Base-by-base conservation (phyloP, 2,329 filamentous ascomycete species). In the Bipolaris zeicola region DNA sequence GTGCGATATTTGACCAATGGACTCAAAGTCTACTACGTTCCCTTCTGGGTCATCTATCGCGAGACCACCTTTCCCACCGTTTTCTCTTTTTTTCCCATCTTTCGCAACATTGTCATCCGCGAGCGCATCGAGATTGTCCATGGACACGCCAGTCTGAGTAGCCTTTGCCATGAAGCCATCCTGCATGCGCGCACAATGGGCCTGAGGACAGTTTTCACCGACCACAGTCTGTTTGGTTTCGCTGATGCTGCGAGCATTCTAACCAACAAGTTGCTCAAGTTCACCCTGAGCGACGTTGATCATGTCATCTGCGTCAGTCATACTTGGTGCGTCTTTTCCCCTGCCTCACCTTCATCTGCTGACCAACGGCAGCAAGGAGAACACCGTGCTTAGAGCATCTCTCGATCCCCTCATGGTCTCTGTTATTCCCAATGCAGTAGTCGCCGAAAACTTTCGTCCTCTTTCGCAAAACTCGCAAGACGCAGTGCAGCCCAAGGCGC, bases 271-370 rank as follows among this genome's bases (percentile, higher is more conserved):
- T 81, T 99, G 37, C 83, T 99, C 53, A 99, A 99, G 75, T 99
- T 99, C 71, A 94, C 87, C 0, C 76, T 99, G 62, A 98, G 94
- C 74, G 95, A 99, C 73, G 93, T 99, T 13, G 95, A 98, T 72
- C 95, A 99, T 82, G 93, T 96, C 60, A 96, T 99, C 44, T 99
- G 95, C 71, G 95, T 99, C 68, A 97, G 92, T 77, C 93, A 99
- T 81, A 99, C 95, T 37, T 97, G 94, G 92, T 95, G 80, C n/a
- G 66, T 62, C 26, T 26, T 14, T 10, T 8, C 2, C 3, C 7
- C 1, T 6, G 13, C 10, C 3, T 26, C 5, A 14, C 20, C 3
- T 11, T 7, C 5, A 31, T n/a, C 18, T 50, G 28, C 64, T 71
- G 50, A 71, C 24, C 2, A 1, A 2, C 4, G 8, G 34, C 62